Conservation (phyloP, 108 stramenopile species). For the Cylindrotheca closterium region DNA sequence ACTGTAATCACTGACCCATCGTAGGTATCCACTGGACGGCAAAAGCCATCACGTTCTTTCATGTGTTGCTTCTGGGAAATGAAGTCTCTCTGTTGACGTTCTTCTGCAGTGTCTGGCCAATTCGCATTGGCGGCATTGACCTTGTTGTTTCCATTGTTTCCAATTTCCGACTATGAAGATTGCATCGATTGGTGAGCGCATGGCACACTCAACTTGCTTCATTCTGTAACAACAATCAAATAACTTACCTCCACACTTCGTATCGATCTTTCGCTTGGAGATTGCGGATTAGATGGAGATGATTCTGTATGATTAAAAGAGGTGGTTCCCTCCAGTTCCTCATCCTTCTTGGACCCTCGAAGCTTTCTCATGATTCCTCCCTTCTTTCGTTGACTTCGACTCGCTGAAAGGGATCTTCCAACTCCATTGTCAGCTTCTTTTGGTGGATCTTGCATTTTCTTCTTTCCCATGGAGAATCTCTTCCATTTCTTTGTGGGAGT, state of each 20-base stretch:
- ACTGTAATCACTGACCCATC: conserved; percentile 80
- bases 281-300: conserved; percentile 14
- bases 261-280: conserved; percentile 21
- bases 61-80: conserved; percentile 39
- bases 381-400: conserved; percentile 1
- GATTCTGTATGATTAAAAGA: conserved; percentile 8
- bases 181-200: not conserved
- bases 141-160: conserved; percentile 15
- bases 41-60: conserved; percentile 72
- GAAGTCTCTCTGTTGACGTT: conserved; percentile 12
- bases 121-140: too few relatives aligned
- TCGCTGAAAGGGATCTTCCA: not conserved
- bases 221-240: too few relatives aligned
- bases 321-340: not conserved
- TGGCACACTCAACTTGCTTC: not conserved
- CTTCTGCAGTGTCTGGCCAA: not conserved
- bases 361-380: conserved; percentile 4
- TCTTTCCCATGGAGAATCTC: not conserved
- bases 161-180: conserved; percentile 13
- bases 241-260: conserved; percentile 25
- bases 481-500: conserved; percentile 3
- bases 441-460: not conserved
- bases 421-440: conserved; percentile 5
- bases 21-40: conserved; percentile 72
- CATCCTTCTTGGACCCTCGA: not conserved